Evolutionary conservation across 2,329 filamentous ascomycete genomes (phyloP), one percentile per base, ranked within the genome.

Genomic region (Ophiostoma quercus): DNA sequence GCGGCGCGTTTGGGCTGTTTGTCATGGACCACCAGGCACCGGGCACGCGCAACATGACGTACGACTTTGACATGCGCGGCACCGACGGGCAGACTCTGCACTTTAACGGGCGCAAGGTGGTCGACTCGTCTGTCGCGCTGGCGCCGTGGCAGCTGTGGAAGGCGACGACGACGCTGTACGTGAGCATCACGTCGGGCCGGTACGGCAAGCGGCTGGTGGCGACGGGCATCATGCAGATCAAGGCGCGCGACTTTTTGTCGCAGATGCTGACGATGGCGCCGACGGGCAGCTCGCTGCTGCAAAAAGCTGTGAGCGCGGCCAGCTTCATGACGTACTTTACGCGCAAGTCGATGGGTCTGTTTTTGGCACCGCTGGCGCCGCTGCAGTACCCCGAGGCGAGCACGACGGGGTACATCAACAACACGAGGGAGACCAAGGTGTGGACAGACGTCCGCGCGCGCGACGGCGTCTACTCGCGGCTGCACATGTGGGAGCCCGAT

Each of bases 21-120:
- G 80, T 81, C 43, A 76, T 80, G 16, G 84, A 88, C 74, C 77
- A 80, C 47, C 80, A 83, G 71, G 81, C 84, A 0, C 82, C 87
- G 0, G 86, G 87, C 22, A 87, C 85, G 5, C 81, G 81, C 37
- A 88, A 86, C 72, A 77, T 90, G 39, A 84, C 83, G 0, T 90
- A 90, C 74, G 83, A 88, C 74, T 87, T 89, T 71, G 84, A 86
- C 73, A 84, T 90, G 82, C 80, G 80, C 34, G 84, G 85, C 5
- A 80, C 83, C 3, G 79, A 85, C 71, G 85, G 84, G 16, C 78
- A 80, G 63, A 79, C 78, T 66, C 82, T 87, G 65, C 84, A 85
- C 71, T 87, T 90, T 75, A 82, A 87, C 71, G 88, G 87, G 0
- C 87, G 84, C 77, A 90, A 90, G 76, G 80, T 86, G 1, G 82